A percentile compares a stretch with the other conserved stretches of the same genome.
Conservation (phyloP, 257 asterid species). For the Galeopsis tetrahit region DNA sequence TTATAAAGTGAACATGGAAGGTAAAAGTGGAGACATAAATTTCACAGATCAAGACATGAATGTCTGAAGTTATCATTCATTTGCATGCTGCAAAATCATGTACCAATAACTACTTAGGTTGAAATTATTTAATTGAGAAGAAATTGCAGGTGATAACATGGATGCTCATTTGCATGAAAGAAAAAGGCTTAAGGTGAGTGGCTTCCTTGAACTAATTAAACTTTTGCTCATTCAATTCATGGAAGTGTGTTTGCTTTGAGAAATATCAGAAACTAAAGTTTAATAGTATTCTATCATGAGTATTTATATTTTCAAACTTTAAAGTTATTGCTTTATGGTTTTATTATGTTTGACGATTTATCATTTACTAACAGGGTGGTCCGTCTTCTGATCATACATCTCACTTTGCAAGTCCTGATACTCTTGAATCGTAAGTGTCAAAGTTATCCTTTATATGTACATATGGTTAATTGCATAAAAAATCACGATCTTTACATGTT, state of each 20-base stretch:
- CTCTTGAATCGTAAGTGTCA: neutral
- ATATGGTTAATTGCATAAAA: too few species aligned
- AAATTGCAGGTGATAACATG: conserved; percentile 33
- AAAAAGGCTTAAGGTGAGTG: conserved; percentile 37
- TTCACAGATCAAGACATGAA: neutral
- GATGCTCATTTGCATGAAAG: conserved; percentile 23
- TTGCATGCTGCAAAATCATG: neutral
- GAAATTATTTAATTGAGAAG: neutral
- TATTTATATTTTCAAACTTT: neutral
- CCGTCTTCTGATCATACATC: neutral
- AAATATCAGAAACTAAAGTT: neutral
- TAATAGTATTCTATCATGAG: neutral
- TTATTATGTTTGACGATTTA: conserved; percentile 5
- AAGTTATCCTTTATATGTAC: neutral
- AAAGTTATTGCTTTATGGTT: neutral
- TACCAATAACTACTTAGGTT: neutral
- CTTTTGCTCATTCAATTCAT: too few species aligned
- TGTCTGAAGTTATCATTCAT: neutral
- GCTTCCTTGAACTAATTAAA: conserved; percentile 16
- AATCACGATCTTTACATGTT: too few species aligned
- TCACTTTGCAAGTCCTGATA: neutral
- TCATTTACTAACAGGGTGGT: neutral
- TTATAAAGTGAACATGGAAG: too few species aligned
- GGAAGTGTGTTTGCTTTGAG: neutral
- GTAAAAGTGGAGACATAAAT: too few species aligned